phyloP scores from a whole-genome alignment of 2,329 filamentous ascomycete genomes.

The Venturia carpophila region DNA sequence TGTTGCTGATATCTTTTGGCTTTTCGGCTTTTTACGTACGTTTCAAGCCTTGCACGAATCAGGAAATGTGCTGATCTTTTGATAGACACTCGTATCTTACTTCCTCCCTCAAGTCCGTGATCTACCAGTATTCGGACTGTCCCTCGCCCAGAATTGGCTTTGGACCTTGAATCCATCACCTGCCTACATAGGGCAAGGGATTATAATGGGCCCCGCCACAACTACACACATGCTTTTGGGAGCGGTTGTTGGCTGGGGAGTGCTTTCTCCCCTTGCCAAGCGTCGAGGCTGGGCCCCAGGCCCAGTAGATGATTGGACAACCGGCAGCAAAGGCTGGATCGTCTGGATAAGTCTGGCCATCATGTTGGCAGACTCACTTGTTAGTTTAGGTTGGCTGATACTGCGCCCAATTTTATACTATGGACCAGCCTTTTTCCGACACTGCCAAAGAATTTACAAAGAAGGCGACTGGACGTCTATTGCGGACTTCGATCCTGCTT shows the following conservation, averaged over 20 bases:
- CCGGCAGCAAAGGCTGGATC: slow-evolving; percentile 95
- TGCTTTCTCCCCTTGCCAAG: slow-evolving; percentile 86
- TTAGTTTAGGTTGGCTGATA: slow-evolving; percentile 76
- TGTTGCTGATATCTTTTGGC: slow-evolving; percentile 52
- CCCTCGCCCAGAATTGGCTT: slow-evolving; percentile 71
- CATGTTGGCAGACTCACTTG: slow-evolving; percentile 88
- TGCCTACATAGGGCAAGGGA: slow-evolving; percentile 95
- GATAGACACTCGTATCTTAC: slow-evolving; percentile 74
- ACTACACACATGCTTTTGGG: slow-evolving; percentile 94
- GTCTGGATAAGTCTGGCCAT: slow-evolving; percentile 94
- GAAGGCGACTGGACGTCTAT: slow-evolving; percentile 16
- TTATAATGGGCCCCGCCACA: slow-evolving; percentile 96
- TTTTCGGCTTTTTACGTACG: slow-evolving; percentile 47
- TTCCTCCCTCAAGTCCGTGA: slow-evolving; percentile 80
- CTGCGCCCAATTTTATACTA: slow-evolving; percentile 51
- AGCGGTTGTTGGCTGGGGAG: slow-evolving; percentile 79
- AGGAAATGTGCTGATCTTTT: slow-evolving; percentile 16
- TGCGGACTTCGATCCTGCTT: not conserved
- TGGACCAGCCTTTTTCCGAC: slow-evolving; percentile 8
- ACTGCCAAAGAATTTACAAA: slow-evolving; percentile 7
- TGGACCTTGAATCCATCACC: slow-evolving; percentile 96
- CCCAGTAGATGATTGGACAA: slow-evolving; percentile 78
- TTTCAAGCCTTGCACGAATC: slow-evolving; percentile 20
- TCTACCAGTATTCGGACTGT: slow-evolving; percentile 74
- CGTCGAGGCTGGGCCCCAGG: slow-evolving; percentile 82